Base-by-base conservation (phyloP, 2,329 filamentous ascomycete genomes). In the Blastomyces parvus region DNA sequence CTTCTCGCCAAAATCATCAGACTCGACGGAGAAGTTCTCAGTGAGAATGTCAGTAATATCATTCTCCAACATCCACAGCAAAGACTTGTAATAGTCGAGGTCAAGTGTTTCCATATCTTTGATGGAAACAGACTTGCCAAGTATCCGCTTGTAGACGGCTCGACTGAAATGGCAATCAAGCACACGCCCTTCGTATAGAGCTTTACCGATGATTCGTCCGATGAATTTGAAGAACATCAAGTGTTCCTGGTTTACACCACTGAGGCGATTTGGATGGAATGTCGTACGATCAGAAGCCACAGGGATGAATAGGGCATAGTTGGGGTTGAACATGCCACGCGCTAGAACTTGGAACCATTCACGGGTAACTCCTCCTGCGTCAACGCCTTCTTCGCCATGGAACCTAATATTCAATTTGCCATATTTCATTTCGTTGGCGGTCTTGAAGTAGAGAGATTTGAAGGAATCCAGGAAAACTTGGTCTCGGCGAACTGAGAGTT, bases 41-140 rank as follows among this genome's bases (percentile, higher is more conserved):
- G 90, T 94, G 70, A 97, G 94, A 71, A 97, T 91, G 72, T 97
- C 94, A 4, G 92, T 96, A 70, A 99, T 99, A 73, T 99, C 93
- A 71, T 99, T 97, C 74, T 96, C 90, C 64, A 97, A 82, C 87
- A 99, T 97, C 95, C 95, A 99, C 65, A 94, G 86, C 27, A 99
- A 83, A 17, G 93, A 97, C 77, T 97, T 99, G 85, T 97, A 97
- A 80, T 99, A 99, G 71, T 99, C 93, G 3, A 96, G 87, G 74
- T 99, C 94, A 66, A 99, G 89, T 27, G 92, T 97, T 77, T 99
- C 94, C 91, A 99, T 97, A 72, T 99, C 94, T 80, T 99, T 99
- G 76, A 99, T 89, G 9, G 92, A 97, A 50, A 97, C 93, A 3
- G 90, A 86, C 75, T 95, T 96, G 73, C 94, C 90, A 36, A 99